phyloP scores from a whole-genome alignment of 352 stramenopile species.

The Phytophthora palmivora region DNA sequence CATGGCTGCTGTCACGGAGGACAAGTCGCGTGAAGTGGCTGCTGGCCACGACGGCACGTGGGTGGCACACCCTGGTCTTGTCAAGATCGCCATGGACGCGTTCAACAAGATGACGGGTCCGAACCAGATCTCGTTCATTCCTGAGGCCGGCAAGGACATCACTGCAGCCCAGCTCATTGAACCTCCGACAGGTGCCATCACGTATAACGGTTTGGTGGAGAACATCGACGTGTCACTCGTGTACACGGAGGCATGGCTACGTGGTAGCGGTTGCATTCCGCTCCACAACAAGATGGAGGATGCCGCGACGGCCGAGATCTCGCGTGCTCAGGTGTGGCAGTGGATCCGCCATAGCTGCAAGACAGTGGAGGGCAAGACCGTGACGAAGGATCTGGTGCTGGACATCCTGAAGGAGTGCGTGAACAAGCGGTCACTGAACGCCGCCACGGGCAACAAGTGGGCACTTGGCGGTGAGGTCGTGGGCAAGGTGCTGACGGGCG shows the following conservation, averaged over 20 bases:
- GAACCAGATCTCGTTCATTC: conserved; percentile 91
- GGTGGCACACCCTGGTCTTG: conserved; percentile 96
- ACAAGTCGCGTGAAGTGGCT: conserved; percentile 92
- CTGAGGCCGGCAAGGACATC: conserved; percentile 61
- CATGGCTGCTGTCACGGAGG: conserved; percentile 89
- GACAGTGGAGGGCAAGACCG: conserved; percentile 67
- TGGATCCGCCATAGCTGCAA: conserved; percentile 84
- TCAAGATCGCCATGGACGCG: conserved; percentile 92
- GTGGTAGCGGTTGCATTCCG: conserved; percentile 93
- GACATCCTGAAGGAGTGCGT: conserved; percentile 74
- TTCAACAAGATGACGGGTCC: conserved; percentile 95
- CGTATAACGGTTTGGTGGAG: conserved; percentile 83
- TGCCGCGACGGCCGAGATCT: conserved; percentile 95
- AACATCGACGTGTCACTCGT: conserved; percentile 94
- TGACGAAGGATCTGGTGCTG: conserved; percentile 75
- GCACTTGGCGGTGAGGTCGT: conserved; percentile 66
- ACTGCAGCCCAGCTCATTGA: conserved; percentile 72
- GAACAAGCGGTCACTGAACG: conserved; percentile 57
- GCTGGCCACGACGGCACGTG: conserved; percentile 97
- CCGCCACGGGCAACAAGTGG: conserved; percentile 67
- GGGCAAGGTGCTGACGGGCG: conserved; percentile 72
- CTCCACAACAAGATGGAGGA: conserved; percentile 97
- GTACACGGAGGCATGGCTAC: conserved; percentile 95
- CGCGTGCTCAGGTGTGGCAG: conserved; percentile 94
- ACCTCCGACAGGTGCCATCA: conserved; percentile 78